phyloP scores from a whole-genome alignment of 805 yeast species.

The Alloascoidea hylecoeti region DNA sequence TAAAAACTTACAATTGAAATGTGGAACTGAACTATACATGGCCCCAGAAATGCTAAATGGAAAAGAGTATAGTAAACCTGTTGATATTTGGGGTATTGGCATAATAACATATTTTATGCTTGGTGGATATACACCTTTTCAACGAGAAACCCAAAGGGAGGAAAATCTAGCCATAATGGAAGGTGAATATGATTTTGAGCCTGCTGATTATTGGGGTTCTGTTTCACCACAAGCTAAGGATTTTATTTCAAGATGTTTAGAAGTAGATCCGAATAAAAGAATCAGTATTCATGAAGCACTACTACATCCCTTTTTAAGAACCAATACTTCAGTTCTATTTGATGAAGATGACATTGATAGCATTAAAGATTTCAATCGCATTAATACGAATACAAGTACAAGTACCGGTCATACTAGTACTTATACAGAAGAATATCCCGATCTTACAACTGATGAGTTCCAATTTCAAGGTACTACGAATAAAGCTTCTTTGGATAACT shows the following conservation, averaged over 20 bases:
- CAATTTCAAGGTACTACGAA: too few relatives aligned
- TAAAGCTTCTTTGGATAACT: too few relatives aligned
- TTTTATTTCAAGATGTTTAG: constrained; percentile 41
- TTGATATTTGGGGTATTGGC: constrained; percentile 70
- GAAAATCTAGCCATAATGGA: constrained; percentile 46
- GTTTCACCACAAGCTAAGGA: constrained; percentile 39
- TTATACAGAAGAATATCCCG: too few relatives aligned
- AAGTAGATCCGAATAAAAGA: constrained; percentile 28
- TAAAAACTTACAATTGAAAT: constrained; percentile 27
- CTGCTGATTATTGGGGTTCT: constrained; percentile 37
- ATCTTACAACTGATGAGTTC: too few relatives aligned
- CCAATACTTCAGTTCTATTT: too few relatives aligned
- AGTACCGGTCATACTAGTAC: too few relatives aligned
- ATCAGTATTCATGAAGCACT: constrained; percentile 29
- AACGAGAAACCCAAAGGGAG: constrained; percentile 55
- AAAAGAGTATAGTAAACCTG: constrained; percentile 38
- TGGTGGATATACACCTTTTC: constrained; percentile 71
- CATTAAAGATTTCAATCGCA: too few relatives aligned
- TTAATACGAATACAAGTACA: too few relatives aligned
- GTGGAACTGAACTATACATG: constrained; percentile 66
- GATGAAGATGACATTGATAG: too few relatives aligned
- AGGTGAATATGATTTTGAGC: constrained; percentile 45
- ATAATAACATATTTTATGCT: constrained; percentile 57
- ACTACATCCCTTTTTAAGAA: constrained; percentile 29
- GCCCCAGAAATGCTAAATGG: constrained; percentile 54